These are phyloP conservation scores for Emergomyces orientalis DNA, from an alignment of 2,329 filamentous ascomycete species.

Conservation along the genomic window DNA sequence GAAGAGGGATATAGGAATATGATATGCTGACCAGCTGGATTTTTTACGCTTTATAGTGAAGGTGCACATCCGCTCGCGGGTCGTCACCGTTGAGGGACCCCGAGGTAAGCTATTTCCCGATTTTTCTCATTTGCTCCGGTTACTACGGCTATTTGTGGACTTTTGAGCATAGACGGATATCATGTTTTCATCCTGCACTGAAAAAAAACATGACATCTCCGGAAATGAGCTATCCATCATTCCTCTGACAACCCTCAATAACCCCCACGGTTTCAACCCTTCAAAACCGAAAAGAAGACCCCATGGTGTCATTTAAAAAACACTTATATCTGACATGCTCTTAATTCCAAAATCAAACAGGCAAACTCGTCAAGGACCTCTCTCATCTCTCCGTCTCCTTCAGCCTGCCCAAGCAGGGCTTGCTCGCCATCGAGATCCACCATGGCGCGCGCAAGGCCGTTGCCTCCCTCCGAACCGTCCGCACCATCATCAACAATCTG, in stretches of 20 bases:
- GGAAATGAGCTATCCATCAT: too few relatives aligned
- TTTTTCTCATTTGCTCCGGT: too few relatives aligned
- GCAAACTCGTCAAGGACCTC: constrained; percentile 95
- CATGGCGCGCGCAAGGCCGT: constrained; percentile 97
- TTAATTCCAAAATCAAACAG: constrained; percentile 34
- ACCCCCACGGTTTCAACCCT: background rate
- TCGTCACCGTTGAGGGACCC: constrained; percentile 94
- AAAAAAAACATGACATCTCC: too few relatives aligned
- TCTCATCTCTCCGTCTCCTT: constrained; percentile 96
- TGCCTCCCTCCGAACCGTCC: constrained; percentile 94
- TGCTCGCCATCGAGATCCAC: constrained; percentile 97
- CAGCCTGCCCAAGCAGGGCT: constrained; percentile 71
- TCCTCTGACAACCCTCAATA: too few relatives aligned
- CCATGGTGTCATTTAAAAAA: too few relatives aligned
- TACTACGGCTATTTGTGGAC: too few relatives aligned
- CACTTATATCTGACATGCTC: too few relatives aligned
- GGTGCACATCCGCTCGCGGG: constrained; percentile 91
- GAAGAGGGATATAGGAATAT: background rate
- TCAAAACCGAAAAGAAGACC: too few relatives aligned
- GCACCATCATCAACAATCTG: constrained; percentile 97
- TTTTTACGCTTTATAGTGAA: constrained; percentile 59
- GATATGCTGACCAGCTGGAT: constrained; percentile 16
- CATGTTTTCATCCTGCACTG: too few relatives aligned
- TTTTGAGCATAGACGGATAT: too few relatives aligned
- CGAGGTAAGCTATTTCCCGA: constrained; percentile 54